These are phyloP conservation scores for Botrytis squamosa DNA, from an alignment of 2,329 filamentous ascomycete species.

Conservation along the genomic window DNA sequence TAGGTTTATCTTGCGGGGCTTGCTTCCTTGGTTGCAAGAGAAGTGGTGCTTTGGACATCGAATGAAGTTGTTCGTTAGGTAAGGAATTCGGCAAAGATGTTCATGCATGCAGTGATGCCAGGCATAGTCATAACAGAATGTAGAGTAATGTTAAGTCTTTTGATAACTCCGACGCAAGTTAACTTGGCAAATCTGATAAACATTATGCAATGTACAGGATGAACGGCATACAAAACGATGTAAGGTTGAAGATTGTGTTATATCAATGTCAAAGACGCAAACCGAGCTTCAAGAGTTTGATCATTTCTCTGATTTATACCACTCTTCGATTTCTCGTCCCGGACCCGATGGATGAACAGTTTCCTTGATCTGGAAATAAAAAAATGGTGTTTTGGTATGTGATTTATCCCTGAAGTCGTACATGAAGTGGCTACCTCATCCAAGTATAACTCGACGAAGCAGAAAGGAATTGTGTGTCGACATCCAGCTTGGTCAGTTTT, in stretches of 20 bases:
- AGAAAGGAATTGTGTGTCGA: not conserved
- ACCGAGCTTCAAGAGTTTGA: not conserved
- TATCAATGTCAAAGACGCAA: not conserved
- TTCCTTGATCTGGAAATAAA: not conserved
- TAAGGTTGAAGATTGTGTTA: not conserved
- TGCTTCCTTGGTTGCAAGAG: not conserved
- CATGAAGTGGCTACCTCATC: not conserved
- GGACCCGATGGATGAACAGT: not conserved
- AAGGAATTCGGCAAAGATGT: not conserved
- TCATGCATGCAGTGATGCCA: conserved; percentile 4
- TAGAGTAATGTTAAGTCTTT: not conserved
- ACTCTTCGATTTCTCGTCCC: not conserved
- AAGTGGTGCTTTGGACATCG: not conserved
- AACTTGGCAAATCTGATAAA: conserved; percentile 1
- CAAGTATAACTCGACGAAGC: not conserved
- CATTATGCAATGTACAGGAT: not conserved
- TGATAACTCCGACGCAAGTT: not conserved
- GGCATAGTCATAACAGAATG: not conserved
- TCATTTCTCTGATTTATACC: not conserved
- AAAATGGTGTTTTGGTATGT: not conserved
- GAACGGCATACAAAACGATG: not conserved
- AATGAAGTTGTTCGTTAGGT: not conserved
- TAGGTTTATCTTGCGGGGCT: not conserved
- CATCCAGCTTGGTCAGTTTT: not conserved
- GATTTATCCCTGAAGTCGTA: not conserved